Conservation (phyloP, 257 asterid species). For the Solanum chmielewskii region DNA sequence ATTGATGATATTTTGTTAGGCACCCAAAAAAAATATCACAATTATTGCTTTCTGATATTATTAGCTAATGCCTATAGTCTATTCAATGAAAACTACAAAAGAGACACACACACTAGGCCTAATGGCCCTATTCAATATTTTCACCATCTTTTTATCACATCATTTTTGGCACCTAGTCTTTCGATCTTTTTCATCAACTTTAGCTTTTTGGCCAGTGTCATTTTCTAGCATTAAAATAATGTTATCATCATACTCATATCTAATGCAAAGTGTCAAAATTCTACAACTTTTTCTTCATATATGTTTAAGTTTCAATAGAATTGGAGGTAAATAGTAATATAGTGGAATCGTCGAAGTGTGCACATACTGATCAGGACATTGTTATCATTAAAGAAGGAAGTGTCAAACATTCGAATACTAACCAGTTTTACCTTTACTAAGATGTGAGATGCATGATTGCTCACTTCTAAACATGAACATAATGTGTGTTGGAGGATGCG, state of each 20-base stretch:
- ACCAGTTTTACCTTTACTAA: background rate
- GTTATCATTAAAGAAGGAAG: background rate
- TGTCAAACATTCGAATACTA: background rate
- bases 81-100: background rate
- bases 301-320: background rate
- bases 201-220: background rate
- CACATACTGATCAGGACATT: fast-evolving
- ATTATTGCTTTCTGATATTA: background rate
- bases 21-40: background rate
- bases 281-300: background rate
- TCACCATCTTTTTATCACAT: background rate
- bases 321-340: background rate
- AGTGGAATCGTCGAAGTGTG: fast-evolving
- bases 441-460: background rate
- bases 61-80: background rate
- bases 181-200: background rate
- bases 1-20: background rate
- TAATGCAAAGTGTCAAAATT: background rate
- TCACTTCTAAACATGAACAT: background rate
- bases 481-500: fast-evolving
- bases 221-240: background rate
- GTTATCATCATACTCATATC: background rate
- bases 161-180: background rate
- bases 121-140: background rate
- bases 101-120: background rate